A percentile compares a stretch with the other conserved stretches of the same genome.
Evolutionary conservation across 768 basidiomycete genomes (phyloP).

Genomic region (Hortiboletus campestris): DNA sequence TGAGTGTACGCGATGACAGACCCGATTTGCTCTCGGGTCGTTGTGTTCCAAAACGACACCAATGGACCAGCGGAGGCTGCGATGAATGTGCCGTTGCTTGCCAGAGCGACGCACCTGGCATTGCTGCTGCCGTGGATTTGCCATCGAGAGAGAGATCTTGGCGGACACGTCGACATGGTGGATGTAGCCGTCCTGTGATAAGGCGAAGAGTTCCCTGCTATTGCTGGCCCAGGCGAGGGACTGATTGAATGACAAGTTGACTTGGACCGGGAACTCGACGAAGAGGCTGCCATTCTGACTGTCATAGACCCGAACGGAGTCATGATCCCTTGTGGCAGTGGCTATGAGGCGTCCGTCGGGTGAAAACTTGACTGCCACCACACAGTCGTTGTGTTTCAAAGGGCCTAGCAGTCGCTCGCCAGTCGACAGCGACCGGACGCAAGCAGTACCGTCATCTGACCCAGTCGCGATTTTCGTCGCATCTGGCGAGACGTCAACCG

Average conservation of each 20-base stretch:
- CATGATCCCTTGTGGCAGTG: too few relatives aligned
- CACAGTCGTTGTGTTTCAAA: neutral
- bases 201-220: neutral
- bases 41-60: constrained; percentile 9
- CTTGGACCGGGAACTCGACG: neutral
- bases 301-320: too few relatives aligned
- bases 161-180: neutral
- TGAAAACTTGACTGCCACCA: neutral
- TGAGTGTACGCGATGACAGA: neutral
- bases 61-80: neutral
- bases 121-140: neutral
- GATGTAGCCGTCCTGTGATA: neutral
- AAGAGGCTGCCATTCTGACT: neutral
- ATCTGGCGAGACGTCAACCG: constrained; percentile 4
- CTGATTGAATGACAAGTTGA: neutral
- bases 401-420: neutral
- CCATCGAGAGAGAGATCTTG: neutral
- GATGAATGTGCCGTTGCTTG: neutral
- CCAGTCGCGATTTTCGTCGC: neutral
- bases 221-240: neutral
- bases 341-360: too few relatives aligned
- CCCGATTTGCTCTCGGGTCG: neutral
- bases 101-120: neutral
- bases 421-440: neutral
- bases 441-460: neutral